Base-by-base conservation (phyloP, 306 rosid genomes). In the Aeschynomene evenia region DNA sequence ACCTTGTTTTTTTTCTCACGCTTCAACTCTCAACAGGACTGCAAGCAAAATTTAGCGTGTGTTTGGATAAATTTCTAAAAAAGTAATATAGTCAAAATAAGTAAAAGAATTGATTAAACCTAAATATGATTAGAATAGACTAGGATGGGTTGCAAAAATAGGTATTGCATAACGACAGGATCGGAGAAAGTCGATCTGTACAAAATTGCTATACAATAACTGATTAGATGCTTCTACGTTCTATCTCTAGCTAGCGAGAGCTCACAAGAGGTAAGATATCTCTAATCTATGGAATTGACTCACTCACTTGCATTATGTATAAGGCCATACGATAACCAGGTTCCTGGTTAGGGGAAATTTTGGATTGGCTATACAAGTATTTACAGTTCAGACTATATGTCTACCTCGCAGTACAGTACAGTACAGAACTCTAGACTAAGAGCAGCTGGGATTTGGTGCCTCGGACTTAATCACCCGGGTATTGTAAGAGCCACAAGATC, bases 401-500 rank as follows among this genome's bases (percentile, higher is more conserved):
- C 80, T 79, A 72, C 71, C 72, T 73, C 58, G 66, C 53, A 36
- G 48, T 9, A 58, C 59, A 42, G 50, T 23, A 58, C 14, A 66
- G 53, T 80, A 68, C 58, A n/a, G n/a, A n/a, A n/a, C n/a, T n/a
- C n/a, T n/a, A n/a, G n/a, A 60, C 74, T 78, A 79, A 13, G 85
- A 62, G 83, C 97, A 87, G 75, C 68, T 81, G 15, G 74, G 40
- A 72, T 68, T 40, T 72, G 85, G 22, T 43, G 77, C 51, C 82
- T 87, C 91, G 3, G 54, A 77, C 83, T 80, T 91, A 89, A 95
- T 91, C 68, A 91, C 95, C 19, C 96, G 89, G 68, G 97, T 95
- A 73, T 91, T 95, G 81, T 95, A 95, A 28, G 99, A 95, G 54
- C 99, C 91, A 63, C 99, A 95, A 66, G 23, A 70, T 63, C 86